phyloP scores from a whole-genome alignment of 768 basidiomycete species.

The Gymnopilus dilepis region DNA sequence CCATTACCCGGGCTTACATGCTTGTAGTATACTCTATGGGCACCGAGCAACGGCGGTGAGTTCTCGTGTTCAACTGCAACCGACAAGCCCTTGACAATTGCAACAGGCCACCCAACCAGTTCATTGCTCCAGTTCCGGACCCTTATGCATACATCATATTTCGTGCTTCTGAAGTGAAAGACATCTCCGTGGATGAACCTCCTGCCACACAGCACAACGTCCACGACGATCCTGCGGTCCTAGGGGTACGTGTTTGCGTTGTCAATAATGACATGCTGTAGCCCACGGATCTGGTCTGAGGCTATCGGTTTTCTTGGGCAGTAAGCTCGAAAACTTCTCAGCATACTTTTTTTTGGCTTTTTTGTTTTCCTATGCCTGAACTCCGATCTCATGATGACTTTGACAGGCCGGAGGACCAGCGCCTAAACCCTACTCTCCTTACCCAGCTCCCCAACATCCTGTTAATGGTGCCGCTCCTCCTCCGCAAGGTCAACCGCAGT shows the following conservation, averaged over 20 bases:
- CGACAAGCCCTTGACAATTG: slow-evolving; percentile 14
- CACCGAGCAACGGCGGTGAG: slow-evolving; percentile 82
- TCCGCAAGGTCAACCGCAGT: slow-evolving; percentile 10
- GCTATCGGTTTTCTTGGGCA: too few species aligned
- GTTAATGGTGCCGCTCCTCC: slow-evolving; percentile 13
- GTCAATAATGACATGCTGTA: slow-evolving; percentile 28
- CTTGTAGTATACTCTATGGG: slow-evolving; percentile 83
- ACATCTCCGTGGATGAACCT: slow-evolving; percentile 83
- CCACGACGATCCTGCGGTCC: slow-evolving; percentile 84
- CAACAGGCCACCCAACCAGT: slow-evolving; percentile 71
- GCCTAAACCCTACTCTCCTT: slow-evolving; percentile 13
- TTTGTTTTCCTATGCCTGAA: slow-evolving; percentile 43
- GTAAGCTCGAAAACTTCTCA: too few species aligned
- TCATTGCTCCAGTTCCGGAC: slow-evolving; percentile 81
- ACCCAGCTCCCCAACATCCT: slow-evolving; percentile 14
- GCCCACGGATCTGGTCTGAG: too few species aligned
- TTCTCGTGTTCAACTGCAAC: slow-evolving; percentile 3
- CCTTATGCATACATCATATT: slow-evolving; percentile 92
- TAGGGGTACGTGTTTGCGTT: slow-evolving; percentile 56
- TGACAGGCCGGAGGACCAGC: slow-evolving; percentile 15
- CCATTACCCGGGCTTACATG: slow-evolving; percentile 5
- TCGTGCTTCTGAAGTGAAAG: slow-evolving; percentile 88
- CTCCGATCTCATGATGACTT: not conserved
- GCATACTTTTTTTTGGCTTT: too few species aligned
- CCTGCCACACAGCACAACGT: slow-evolving; percentile 62